Conservation (phyloP, 495 filamentous ascomycete species). For the Hyaloscypha hepaticicola region DNA sequence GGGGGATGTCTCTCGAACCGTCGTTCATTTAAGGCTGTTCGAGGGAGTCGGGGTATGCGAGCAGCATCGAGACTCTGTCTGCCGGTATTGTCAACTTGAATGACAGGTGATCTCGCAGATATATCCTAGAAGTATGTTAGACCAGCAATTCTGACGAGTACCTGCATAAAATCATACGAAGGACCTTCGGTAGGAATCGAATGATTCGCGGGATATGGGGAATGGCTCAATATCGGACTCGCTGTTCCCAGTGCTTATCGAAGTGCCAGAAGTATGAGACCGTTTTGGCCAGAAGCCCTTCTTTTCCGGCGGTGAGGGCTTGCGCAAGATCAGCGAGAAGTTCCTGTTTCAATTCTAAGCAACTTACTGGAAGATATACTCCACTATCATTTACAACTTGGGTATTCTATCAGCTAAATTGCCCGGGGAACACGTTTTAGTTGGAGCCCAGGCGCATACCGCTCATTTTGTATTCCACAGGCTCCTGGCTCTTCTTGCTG, state of each 20-base stretch:
- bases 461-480: conserved; percentile 78
- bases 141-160: background rate
- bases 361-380: conserved; percentile 85
- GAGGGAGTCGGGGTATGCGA: conserved; percentile 55
- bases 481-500: conserved; percentile 55
- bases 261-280: conserved; percentile 63
- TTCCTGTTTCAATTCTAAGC: background rate
- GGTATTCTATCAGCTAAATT: background rate
- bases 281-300: conserved; percentile 80
- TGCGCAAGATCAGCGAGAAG: conserved; percentile 22
- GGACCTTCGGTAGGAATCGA: conserved; percentile 94
- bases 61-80: conserved; percentile 79
- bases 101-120: conserved; percentile 79
- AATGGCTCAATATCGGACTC: conserved; percentile 88
- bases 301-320: conserved; percentile 91
- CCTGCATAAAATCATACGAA: conserved; percentile 57
- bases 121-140: conserved; percentile 65
- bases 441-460: conserved; percentile 51
- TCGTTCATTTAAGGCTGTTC: conserved; percentile 48
- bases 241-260: conserved; percentile 64
- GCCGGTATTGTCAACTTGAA: conserved; percentile 55
- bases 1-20: conserved; percentile 50
- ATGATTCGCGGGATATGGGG: conserved; percentile 94
- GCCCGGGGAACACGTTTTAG: background rate
- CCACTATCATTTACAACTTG: conserved; percentile 95